Base-by-base conservation (phyloP, 768 basidiomycete genomes). In the Leccinum boreale region DNA sequence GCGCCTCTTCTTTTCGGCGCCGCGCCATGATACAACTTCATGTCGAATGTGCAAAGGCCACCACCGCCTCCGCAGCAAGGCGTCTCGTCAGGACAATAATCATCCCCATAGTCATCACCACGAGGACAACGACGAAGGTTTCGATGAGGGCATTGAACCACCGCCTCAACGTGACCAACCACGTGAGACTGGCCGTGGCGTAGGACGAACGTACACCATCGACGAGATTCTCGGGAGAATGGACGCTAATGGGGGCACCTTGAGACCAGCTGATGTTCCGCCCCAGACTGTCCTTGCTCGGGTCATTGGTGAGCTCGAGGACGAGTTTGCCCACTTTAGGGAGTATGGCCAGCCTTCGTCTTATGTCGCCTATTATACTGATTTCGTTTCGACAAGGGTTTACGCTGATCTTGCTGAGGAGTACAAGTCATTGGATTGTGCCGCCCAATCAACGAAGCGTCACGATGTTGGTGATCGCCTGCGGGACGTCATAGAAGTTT, bases 251-350 rank as follows among this genome's bases (percentile, higher is more conserved):
- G 69, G 67, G 0, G 66, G 62, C 15, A 62, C 55, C 4, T 51
- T 71, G 45, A 59, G 58, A 50, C 48, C 61, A 28, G 44, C 78
- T 77, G 50, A 64, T 26, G 29, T 91, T 7, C 94, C 93, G 2
- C 90, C 93, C 23, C 95, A 98, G 72, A 94, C 94, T 1, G 84
- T 96, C 12, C 81, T 97, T 4, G 81, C 85, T 28, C 79, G 90
- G 4, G 92, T 97, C 11, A 75, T 98, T 29, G 71, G 88, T 58
- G 93, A 96, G 72, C 78, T 99, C 8, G 96, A 98, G 69, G 94
- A 94, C 59, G 96, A 99, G 68, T 98, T 98, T 67, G 84, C 84
- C 35, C 92, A 94, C 74, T 96, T 95, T 72, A 97, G 93, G 74
- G 86, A 89, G 97, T 98, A 62, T 28, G 85, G 76, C 45, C 44